Base-by-base conservation (phyloP, 2,329 filamentous ascomycete genomes). In the Trichoderma brevicompactum region DNA sequence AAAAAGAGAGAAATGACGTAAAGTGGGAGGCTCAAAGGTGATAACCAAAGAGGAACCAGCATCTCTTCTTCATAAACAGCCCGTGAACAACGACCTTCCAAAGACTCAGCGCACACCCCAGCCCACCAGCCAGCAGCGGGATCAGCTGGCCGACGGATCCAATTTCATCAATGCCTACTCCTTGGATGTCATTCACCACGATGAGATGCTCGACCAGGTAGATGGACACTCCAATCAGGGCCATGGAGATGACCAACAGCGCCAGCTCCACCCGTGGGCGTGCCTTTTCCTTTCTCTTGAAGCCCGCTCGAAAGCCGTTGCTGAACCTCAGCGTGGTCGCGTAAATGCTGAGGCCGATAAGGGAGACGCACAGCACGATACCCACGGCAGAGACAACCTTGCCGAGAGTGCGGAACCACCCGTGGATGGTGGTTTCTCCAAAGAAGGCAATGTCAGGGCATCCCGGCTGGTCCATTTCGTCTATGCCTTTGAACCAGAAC, bases 401-500 rank as follows among this genome's bases (percentile, higher is more conserved):
- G 5, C 67, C 70, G 0, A 70, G 38, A 4, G 66, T 66, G 50
- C 70, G 69, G 59, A 71, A 69, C 63, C 67, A 64, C 15, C 70
- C 71, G 41, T 65, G 44, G 12, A 71, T 62, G 15, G 50, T 52
- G 17, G 68, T 52, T 15, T 54, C 43, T 1, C 68, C 67, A 12
- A 72, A 68, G 50, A 72, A 72, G 38, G 67, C 69, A 15, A 71
- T 48, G 9, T 70, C 65, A 2, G 41, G 40, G 5, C 66, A 69
- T 0, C 19, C 63, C 2, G 49, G 28, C 19, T 49, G 56, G 10
- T 19, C 10, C 69, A 72, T 70, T 12, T 12, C 53, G 44, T 72
- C 69, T n/a, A 71, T 9, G 12, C 70, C 69, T 3, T 7, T 1
- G 49, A 68, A 72, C 70, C 70, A 72, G 65, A 72, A 72, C 69